phyloP scores from a whole-genome alignment of 2,329 filamentous ascomycete genomes.

The Cryphonectria radicalis region DNA sequence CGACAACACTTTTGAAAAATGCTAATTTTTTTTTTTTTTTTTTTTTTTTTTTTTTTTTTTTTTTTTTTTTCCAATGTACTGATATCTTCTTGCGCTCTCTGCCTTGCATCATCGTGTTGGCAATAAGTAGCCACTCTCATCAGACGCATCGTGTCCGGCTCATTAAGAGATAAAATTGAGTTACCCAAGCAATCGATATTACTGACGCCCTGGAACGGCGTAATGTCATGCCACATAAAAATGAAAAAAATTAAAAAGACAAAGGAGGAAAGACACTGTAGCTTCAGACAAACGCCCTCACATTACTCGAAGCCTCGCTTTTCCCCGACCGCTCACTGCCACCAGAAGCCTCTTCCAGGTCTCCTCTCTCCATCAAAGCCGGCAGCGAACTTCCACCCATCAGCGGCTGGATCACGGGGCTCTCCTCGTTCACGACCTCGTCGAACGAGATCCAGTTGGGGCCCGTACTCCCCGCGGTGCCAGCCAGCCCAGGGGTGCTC shows the following conservation, averaged over 20 bases:
- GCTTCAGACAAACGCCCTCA: conserved; percentile 2
- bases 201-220: neutral
- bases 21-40: too few relatives aligned
- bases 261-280: neutral
- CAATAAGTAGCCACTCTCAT: neutral
- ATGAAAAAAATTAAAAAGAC: neutral
- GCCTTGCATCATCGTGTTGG: neutral
- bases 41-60: too few relatives aligned
- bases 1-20: too few relatives aligned
- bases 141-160: neutral
- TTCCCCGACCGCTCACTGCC: conserved; percentile 1
- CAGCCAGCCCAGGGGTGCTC: neutral
- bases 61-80: too few relatives aligned
- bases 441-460: conserved; percentile 11
- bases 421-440: conserved; percentile 8
- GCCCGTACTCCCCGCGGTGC: neutral
- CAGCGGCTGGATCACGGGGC: neutral
- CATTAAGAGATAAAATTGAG: neutral
- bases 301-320: conserved; percentile 10
- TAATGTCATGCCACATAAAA: neutral
- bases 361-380: neutral
- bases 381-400: neutral
- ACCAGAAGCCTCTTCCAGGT: neutral
- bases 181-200: neutral
- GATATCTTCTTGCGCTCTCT: neutral